Evolutionary conservation across 2,329 filamentous ascomycete species (phyloP), one percentile per base, ranked within the genome.

Genomic region (Ilyonectria mors-panacis): DNA sequence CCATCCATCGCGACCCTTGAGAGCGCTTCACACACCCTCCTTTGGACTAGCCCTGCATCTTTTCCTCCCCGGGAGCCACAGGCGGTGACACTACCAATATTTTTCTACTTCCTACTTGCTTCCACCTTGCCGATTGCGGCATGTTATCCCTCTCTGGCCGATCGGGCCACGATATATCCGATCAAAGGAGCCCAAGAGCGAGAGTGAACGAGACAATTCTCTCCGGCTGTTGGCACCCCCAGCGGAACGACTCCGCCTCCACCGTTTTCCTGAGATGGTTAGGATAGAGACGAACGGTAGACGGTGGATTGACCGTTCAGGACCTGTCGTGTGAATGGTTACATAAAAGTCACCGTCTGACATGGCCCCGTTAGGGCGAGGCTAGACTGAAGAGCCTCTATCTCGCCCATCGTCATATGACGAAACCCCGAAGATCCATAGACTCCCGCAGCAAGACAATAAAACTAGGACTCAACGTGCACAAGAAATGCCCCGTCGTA

Each of bases 41-140:
- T 51, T 42, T 28, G 12, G 48, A 59, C 44, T 65, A 65, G 56
- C 56, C 50, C 48, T 65, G 62, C 62, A 65, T 44, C 48, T 56
- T 50, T 58, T 9, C 39, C 26, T 50, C n/a, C 62, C 33, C 19
- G 30, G 44, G 60, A 50, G 45, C 28, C 42, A 42, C 47, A 59
- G 63, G 63, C 56, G 63, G 63, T 65, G 63, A 65, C 55, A 59
- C 62, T 65, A 60, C 45, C 63, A 60, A 37, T 54, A 55, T 55
- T 39, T 56, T 59, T 51, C 19, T 51, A 13, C 37, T 12, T 33
- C 26, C 13, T 30, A 39, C 45, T 57, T 57, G 51, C 33, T 35
- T 51, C 19, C 15, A 57, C 57, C 57, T 50, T 26, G 35, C 47
- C 26, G 51, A 56, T 55, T 55, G 30, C 57, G 47, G 50, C 62